Conservation (phyloP, 1,284 basidiomycete genomes). For the Chalciporus sp. region DNA sequence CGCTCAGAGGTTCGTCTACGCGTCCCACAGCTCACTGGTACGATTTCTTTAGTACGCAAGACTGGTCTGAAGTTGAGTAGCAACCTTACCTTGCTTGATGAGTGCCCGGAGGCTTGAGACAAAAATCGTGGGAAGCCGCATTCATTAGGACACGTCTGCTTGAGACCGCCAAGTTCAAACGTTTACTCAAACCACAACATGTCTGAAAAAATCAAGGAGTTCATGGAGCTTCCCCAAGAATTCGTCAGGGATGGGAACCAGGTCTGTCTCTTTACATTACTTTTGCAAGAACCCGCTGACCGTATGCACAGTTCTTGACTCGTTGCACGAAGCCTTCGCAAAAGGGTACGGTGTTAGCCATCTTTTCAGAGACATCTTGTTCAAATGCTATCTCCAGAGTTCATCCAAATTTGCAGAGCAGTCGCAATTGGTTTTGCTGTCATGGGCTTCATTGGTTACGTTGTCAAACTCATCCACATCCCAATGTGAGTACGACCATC, state of each 20-base stretch:
- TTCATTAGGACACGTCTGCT: conserved; percentile 23
- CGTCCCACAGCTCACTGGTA: conserved; percentile 8
- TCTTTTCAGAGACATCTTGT: neutral
- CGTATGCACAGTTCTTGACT: conserved; percentile 76
- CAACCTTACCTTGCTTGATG: conserved; percentile 14
- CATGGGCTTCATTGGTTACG: conserved; percentile 98
- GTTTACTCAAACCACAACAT: conserved; percentile 44
- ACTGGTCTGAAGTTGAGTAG: neutral
- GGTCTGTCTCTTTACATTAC: conserved; percentile 47
- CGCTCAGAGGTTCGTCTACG: conserved; percentile 28
- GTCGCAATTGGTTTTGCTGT: conserved; percentile 94
- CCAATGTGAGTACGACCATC: conserved; percentile 75
- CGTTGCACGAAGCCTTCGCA: conserved; percentile 97
- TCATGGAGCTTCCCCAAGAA: conserved; percentile 89
- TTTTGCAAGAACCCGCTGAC: neutral
- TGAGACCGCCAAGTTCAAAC: conserved; percentile 5
- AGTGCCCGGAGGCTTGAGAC: neutral
- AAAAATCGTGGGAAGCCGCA: conserved; percentile 24
- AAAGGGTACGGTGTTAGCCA: conserved; percentile 65
- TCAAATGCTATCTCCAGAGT: conserved; percentile 60
- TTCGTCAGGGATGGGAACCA: conserved; percentile 94
- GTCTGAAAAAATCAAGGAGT: conserved; percentile 91
- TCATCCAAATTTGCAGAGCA: conserved; percentile 88
- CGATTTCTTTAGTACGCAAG: conserved; percentile 5
- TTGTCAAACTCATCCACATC: conserved; percentile 95